These are phyloP conservation scores for Phyllosticta capitalensis DNA, from an alignment of 2,329 filamentous ascomycete species.

Conservation along the genomic window DNA sequence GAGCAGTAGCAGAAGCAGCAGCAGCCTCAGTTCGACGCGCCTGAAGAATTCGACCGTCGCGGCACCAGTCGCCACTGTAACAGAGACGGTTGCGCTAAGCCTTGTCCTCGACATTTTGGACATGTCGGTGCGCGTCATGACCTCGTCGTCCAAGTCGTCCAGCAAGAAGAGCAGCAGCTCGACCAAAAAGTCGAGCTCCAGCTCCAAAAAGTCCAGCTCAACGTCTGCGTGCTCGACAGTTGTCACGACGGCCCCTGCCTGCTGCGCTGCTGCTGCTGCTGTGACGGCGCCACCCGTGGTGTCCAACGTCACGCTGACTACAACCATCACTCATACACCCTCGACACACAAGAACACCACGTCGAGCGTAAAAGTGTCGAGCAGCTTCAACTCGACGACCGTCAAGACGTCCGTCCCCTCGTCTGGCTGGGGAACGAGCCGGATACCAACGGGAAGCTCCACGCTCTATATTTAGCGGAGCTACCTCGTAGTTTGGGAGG, in stretches of 20 bases:
- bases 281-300: neutral
- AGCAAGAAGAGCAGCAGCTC: neutral
- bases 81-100: slow-evolving; percentile 6
- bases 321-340: neutral
- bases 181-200: neutral
- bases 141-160: neutral
- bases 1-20: no score
- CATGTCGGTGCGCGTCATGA: slow-evolving; percentile 1
- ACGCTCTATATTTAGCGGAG: neutral
- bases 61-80: neutral
- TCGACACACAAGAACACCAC: neutral
- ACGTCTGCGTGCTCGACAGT: neutral
- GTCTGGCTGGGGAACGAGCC: neutral
- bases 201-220: neutral
- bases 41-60: neutral
- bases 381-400: neutral
- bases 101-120: slow-evolving; percentile 7
- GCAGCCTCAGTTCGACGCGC: neutral
- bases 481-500: neutral
- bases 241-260: neutral
- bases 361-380: neutral
- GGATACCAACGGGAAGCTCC: neutral
- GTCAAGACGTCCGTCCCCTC: neutral
- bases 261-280: neutral
- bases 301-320: neutral